Evolutionary conservation across 306 rosid species (phyloP).

Genomic region (Cucurbita pepo): DNA sequence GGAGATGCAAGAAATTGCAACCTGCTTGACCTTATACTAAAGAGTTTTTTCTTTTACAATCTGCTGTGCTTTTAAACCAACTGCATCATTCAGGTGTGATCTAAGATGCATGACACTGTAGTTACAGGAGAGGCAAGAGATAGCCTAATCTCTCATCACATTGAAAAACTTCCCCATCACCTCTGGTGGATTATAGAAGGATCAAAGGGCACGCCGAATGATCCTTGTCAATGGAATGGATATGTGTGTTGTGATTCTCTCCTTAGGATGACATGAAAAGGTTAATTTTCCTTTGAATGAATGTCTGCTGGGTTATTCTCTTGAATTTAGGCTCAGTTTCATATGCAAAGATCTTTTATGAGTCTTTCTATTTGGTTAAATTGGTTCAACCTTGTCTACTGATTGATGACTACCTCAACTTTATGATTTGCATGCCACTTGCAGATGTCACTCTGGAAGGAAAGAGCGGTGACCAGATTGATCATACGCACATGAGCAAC

Average conservation of each 20-base stretch:
- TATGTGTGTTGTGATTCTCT: neutral
- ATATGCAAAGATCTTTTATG: neutral
- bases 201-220: neutral
- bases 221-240: neutral
- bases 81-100: neutral
- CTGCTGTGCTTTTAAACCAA: neutral
- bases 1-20: neutral
- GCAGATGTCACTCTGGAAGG: constrained; percentile 5
- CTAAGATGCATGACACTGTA: neutral
- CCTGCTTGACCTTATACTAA: neutral
- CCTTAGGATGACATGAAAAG: neutral
- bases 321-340: neutral
- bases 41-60: neutral
- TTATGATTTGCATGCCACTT: neutral
- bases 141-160: neutral
- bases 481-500: neutral
- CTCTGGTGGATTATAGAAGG: constrained; percentile 3
- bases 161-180: constrained; percentile 3
- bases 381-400: neutral
- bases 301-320: neutral
- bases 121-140: constrained; percentile 1
- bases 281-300: constrained; percentile 2
- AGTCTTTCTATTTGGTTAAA: neutral
- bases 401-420: neutral
- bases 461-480: neutral